These are phyloP conservation scores for Phytophthora pini DNA, from an alignment of 352 stramenopile species.

Conservation along the genomic window DNA sequence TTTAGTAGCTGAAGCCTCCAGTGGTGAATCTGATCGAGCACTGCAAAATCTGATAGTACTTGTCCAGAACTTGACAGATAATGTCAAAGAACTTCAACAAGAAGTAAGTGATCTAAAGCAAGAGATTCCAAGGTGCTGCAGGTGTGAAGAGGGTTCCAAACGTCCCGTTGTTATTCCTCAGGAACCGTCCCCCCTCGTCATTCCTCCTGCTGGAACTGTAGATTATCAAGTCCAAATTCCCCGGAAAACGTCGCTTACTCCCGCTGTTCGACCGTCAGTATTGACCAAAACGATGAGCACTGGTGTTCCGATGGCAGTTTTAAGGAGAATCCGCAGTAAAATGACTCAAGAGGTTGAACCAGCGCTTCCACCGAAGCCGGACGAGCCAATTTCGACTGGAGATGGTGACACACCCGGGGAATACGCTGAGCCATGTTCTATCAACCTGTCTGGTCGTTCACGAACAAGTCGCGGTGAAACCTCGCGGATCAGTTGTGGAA, in stretches of 20 bases:
- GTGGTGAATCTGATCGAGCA: too few relatives aligned
- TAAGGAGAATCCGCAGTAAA: background rate
- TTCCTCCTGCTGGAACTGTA: too few relatives aligned
- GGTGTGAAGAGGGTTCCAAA: too few relatives aligned
- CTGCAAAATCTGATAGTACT: background rate
- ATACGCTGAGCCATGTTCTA: background rate
- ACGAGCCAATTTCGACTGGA: background rate
- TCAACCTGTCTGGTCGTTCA: background rate
- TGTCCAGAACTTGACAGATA: constrained; percentile 4
- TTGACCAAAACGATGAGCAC: too few relatives aligned
- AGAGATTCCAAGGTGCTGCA: too few relatives aligned
- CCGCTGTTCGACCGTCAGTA: too few relatives aligned
- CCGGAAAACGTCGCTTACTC: too few relatives aligned
- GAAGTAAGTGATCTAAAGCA: constrained; percentile 6
- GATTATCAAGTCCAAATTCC: too few relatives aligned
- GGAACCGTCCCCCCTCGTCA: too few relatives aligned
- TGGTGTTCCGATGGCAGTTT: background rate
- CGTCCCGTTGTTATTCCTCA: too few relatives aligned
- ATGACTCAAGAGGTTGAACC: background rate
- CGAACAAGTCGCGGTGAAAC: background rate
- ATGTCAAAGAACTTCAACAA: constrained; percentile 7
- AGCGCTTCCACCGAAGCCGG: too few relatives aligned
- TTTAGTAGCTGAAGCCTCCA: too few relatives aligned
- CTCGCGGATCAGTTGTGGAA: background rate
- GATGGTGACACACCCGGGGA: background rate